These are phyloP conservation scores for Sclerotinia borealis DNA, from an alignment of 2,329 filamentous ascomycete species.

Conservation along the genomic window DNA sequence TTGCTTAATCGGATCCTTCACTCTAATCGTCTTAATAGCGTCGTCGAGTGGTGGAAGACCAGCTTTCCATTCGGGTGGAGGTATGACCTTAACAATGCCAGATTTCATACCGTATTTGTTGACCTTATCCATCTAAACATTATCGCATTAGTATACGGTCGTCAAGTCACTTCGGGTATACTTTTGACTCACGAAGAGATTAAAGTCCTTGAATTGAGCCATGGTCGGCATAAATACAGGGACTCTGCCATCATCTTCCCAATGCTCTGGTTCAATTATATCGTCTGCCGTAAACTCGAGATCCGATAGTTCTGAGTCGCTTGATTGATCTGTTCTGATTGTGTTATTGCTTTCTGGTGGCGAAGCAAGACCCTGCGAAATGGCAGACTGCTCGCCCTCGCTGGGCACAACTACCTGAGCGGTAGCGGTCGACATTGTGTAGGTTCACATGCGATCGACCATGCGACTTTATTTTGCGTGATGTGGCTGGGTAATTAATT, in stretches of 20 bases:
- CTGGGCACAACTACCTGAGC: conserved; percentile 22
- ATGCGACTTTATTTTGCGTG: not conserved
- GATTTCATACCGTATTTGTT: conserved; percentile 96
- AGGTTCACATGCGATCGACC: conserved; percentile 26
- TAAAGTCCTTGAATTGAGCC: conserved; percentile 91
- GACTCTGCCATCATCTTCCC: conserved; percentile 64
- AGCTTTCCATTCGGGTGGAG: conserved; percentile 88
- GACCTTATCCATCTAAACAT: conserved; percentile 62
- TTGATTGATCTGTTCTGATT: conserved; percentile 48
- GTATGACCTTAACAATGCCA: conserved; percentile 93
- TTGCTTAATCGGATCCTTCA: conserved; percentile 96
- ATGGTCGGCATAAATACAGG: conserved; percentile 95
- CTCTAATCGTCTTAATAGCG: conserved; percentile 81
- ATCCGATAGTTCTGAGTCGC: conserved; percentile 61
- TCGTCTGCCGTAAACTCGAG: conserved; percentile 51
- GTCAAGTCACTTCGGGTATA: not conserved
- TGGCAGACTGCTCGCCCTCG: conserved; percentile 15
- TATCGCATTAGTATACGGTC: conserved; percentile 17
- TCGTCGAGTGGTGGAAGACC: conserved; percentile 73
- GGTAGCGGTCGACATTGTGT: conserved; percentile 26
- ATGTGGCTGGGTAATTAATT: not conserved
- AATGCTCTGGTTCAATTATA: conserved; percentile 81
- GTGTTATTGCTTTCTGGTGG: conserved; percentile 59
- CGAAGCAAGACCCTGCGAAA: conserved; percentile 43
- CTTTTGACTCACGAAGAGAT: conserved; percentile 66